Percentiles rank a stretch among this genome's conserved stretches.
Conservation (phyloP, 2,329 filamentous ascomycete species). For the Diaporthe helianthi region DNA sequence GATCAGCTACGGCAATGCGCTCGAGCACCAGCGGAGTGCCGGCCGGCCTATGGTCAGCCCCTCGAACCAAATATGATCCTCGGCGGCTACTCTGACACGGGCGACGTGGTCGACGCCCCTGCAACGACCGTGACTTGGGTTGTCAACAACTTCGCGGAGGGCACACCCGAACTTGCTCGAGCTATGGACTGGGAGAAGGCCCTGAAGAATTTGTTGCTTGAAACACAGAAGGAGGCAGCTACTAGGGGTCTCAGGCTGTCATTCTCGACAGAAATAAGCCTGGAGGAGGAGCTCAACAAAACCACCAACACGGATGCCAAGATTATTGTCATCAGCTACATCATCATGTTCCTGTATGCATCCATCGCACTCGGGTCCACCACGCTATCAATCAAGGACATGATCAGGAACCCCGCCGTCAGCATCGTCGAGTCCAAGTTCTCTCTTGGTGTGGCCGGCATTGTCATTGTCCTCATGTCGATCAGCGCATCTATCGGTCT, state of each 20-base stretch:
- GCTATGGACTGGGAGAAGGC: conserved; percentile 91
- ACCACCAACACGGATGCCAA: conserved; percentile 98
- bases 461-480: conserved; percentile 95
- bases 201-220: conserved; percentile 75
- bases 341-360: conserved; percentile 98
- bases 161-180: conserved; percentile 69
- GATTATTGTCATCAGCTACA: conserved; percentile 94
- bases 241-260: conserved; percentile 84
- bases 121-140: conserved; percentile 95
- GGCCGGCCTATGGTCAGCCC: conserved; percentile 88
- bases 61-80: conserved; percentile 85
- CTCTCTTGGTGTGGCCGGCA: conserved; percentile 90
- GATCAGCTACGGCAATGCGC: conserved; percentile 76
- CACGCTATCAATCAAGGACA: conserved; percentile 76
- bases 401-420: conserved; percentile 82
- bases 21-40: conserved; percentile 80
- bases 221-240: conserved; percentile 80
- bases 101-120: conserved; percentile 73
- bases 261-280: conserved; percentile 93
- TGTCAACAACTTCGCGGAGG: conserved; percentile 81
- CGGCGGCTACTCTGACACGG: conserved; percentile 75
- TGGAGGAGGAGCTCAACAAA: conserved; percentile 96
- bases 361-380: conserved; percentile 91
- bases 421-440: conserved; percentile 96
- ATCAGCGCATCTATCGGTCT: conserved; percentile 94